Conservation (phyloP, 768 basidiomycete genomes). For the Boletellus sp. region DNA sequence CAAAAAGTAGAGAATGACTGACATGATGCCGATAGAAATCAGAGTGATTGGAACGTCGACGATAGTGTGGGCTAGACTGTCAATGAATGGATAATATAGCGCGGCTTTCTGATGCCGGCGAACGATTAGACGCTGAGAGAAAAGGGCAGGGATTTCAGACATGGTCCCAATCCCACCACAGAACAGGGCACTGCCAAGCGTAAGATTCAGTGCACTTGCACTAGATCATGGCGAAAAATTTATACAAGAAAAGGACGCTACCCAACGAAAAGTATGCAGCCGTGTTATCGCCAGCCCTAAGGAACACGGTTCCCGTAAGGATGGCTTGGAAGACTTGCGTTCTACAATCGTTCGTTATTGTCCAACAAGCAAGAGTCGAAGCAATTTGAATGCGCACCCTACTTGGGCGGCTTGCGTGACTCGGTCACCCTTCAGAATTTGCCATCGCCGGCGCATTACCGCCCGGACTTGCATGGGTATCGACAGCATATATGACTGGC, state of each 20-base stretch:
- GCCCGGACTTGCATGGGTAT: slow-evolving; percentile 42
- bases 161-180: slow-evolving; percentile 51
- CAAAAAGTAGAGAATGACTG: slow-evolving; percentile 17
- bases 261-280: slow-evolving; percentile 51
- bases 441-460: slow-evolving; percentile 44
- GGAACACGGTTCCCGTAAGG: slow-evolving; percentile 39
- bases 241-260: slow-evolving; percentile 73
- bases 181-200: slow-evolving; percentile 40
- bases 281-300: slow-evolving; percentile 35
- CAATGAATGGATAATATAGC: slow-evolving; percentile 48
- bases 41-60: slow-evolving; percentile 44
- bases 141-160: slow-evolving; percentile 49
- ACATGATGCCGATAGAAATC: slow-evolving; percentile 9
- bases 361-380: slow-evolving; percentile 4
- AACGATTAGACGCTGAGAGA: slow-evolving; percentile 42
- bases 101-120: slow-evolving; percentile 41
- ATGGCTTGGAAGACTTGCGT: slow-evolving; percentile 26
- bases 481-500: slow-evolving; percentile 44
- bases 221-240: background rate
- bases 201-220: background rate
- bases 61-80: slow-evolving; percentile 40
- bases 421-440: slow-evolving; percentile 42
- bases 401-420: slow-evolving; percentile 33
- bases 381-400: slow-evolving; percentile 24
- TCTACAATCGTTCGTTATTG: slow-evolving; percentile 27